A percentile compares a stretch with the other conserved stretches of the same genome.
These are phyloP conservation scores for Epichloe elymi DNA, from an alignment of 2,329 filamentous ascomycete species.

Conservation along the genomic window DNA sequence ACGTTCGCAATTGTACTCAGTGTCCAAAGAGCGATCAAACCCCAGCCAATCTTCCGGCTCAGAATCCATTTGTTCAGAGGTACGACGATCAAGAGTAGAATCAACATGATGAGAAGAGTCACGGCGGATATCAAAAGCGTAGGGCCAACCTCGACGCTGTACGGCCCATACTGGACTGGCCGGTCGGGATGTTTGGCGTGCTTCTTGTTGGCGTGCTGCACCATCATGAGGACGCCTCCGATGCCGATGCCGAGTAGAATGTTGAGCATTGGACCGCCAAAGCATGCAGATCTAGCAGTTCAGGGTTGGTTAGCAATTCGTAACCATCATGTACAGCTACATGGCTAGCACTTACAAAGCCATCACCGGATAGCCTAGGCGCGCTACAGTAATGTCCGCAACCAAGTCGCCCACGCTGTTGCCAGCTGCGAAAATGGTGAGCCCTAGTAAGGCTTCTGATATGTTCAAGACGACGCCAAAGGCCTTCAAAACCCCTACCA, in stretches of 20 bases:
- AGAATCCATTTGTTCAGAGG: constrained; percentile 79
- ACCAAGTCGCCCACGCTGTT: constrained; percentile 92
- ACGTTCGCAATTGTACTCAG: constrained; percentile 74
- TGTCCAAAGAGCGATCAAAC: constrained; percentile 67
- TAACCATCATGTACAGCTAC: background rate
- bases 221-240: constrained; percentile 76
- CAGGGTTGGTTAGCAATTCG: background rate
- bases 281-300: constrained; percentile 60
- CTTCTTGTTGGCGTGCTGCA: constrained; percentile 51
- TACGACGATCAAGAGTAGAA: constrained; percentile 66
- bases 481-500: constrained; percentile 88
- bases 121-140: constrained; percentile 75
- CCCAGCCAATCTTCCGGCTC: constrained; percentile 69
- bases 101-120: constrained; percentile 69
- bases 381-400: constrained; percentile 85
- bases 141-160: constrained; percentile 70
- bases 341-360: constrained; percentile 44
- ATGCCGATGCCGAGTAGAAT: constrained; percentile 92
- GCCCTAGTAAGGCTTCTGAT: constrained; percentile 82
- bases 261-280: constrained; percentile 97
- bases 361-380: constrained; percentile 93
- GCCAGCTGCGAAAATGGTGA: constrained; percentile 92
- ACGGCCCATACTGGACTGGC: constrained; percentile 57
- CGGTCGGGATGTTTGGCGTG: constrained; percentile 54
- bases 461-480: constrained; percentile 86